These are phyloP conservation scores for Endocalyx cinctus DNA, from an alignment of 2,329 filamentous ascomycete species.

Conservation along the genomic window DNA sequence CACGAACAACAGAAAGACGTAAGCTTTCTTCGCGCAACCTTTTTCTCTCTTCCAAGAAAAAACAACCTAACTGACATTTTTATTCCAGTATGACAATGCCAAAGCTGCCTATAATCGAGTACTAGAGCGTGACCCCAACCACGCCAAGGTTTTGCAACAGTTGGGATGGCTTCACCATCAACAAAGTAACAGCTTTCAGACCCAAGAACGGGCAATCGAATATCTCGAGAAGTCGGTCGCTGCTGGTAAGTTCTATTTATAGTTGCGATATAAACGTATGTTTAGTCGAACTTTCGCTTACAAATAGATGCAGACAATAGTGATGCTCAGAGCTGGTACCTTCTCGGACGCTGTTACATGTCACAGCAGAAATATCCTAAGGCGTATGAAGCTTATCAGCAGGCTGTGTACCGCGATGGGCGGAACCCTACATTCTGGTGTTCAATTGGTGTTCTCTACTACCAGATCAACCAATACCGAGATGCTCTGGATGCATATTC, in stretches of 20 bases:
- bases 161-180: slow-evolving; percentile 97
- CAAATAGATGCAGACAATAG: slow-evolving; percentile 85
- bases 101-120: slow-evolving; percentile 91
- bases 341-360: slow-evolving; percentile 98
- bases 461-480: slow-evolving; percentile 99
- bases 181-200: slow-evolving; percentile 84
- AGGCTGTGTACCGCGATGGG: slow-evolving; percentile 96
- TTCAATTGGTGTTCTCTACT: slow-evolving; percentile 97
- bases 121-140: slow-evolving; percentile 88
- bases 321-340: slow-evolving; percentile 97
- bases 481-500: slow-evolving; percentile 97
- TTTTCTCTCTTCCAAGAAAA: neutral
- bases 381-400: slow-evolving; percentile 96
- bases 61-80: slow-evolving; percentile 22
- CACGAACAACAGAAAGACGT: slow-evolving; percentile 99
- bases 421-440: slow-evolving; percentile 99
- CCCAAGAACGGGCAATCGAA: slow-evolving; percentile 93
- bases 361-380: slow-evolving; percentile 98
- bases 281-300: too few relatives aligned
- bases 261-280: too few relatives aligned
- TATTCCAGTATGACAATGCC: slow-evolving; percentile 78
- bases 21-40: too few relatives aligned
- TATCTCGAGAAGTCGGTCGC: slow-evolving; percentile 95
- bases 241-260: slow-evolving; percentile 75
- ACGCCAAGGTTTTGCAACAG: slow-evolving; percentile 97